Percentiles rank a stretch among this genome's conserved stretches.
These are phyloP conservation scores for Royoungia palumana DNA, from an alignment of 768 basidiomycete species.

Conservation along the genomic window DNA sequence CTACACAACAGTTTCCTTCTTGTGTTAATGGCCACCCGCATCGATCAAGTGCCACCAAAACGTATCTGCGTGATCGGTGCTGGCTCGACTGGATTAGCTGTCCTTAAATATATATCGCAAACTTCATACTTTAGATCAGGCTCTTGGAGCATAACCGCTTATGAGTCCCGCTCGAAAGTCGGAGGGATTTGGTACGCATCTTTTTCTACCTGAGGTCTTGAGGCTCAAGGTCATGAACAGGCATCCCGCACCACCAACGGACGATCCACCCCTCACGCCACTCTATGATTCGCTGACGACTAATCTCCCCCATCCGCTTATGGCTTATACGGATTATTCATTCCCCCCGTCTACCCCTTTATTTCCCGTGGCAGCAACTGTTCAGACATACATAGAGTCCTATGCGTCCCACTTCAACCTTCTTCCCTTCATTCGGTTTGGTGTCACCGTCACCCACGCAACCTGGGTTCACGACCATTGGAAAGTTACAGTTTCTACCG, in stretches of 20 bases:
- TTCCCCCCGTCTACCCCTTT: constrained; percentile 74
- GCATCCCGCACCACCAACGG: constrained; percentile 52
- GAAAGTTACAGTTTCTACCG: constrained; percentile 44
- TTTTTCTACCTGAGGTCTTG: neutral
- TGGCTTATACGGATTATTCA: constrained; percentile 60
- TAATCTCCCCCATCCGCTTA: constrained; percentile 75
- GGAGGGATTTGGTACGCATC: constrained; percentile 76
- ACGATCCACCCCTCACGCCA: constrained; percentile 59
- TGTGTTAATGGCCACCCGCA: constrained; percentile 6
- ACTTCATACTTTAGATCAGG: constrained; percentile 53
- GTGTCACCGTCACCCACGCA: constrained; percentile 50
- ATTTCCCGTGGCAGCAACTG: constrained; percentile 58
- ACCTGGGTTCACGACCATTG: constrained; percentile 44
- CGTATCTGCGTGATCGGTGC: constrained; percentile 71
- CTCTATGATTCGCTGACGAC: constrained; percentile 81
- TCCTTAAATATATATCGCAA: constrained; percentile 62
- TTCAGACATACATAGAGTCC: constrained; percentile 64
- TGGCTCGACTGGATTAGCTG: constrained; percentile 71
- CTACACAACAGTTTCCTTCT: too few relatives aligned
- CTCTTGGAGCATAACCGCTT: constrained; percentile 60
- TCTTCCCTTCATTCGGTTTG: constrained; percentile 56
- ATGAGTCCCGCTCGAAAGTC: constrained; percentile 60
- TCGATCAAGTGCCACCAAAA: constrained; percentile 19
- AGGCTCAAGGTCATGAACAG: constrained; percentile 29
- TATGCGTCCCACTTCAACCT: constrained; percentile 67